phyloP scores from a whole-genome alignment of 169 alveolate genomes.

The Plasmodium cynomolgi region DNA sequence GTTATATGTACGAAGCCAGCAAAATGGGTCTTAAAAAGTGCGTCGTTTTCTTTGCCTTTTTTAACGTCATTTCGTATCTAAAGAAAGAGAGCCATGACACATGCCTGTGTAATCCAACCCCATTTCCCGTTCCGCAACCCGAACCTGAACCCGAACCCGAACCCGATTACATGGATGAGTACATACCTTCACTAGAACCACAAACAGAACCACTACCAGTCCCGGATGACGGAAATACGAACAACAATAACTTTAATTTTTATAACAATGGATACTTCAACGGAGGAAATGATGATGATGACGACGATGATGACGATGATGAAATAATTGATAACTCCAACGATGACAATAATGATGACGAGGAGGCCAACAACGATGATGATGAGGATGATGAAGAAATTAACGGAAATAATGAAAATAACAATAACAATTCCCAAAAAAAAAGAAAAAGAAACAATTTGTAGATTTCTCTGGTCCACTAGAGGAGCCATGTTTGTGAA shows the following conservation, averaged over 20 bases:
- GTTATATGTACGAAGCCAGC: neutral
- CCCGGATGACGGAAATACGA: constrained; percentile 50
- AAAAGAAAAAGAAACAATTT: constrained; percentile 1
- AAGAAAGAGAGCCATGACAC: constrained; percentile 1
- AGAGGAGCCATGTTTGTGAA: neutral
- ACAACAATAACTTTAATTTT: neutral
- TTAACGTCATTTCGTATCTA: neutral
- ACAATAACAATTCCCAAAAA: neutral
- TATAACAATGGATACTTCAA: neutral
- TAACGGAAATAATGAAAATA: neutral
- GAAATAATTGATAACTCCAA: constrained; percentile 4
- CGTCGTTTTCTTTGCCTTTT: constrained; percentile 2
- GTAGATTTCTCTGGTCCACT: neutral
- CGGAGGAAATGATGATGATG: constrained; percentile 11
- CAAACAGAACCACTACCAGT: neutral
- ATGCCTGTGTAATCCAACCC: neutral
- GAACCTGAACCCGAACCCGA: constrained; percentile 44
- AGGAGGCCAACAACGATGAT: neutral
- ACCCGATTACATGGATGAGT: constrained; percentile 7
- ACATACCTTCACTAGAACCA: neutral
- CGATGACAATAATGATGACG: constrained; percentile 2
- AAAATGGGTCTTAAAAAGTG: constrained; percentile 35
- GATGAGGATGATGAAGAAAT: constrained; percentile 12
- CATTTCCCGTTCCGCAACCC: constrained; percentile 12
- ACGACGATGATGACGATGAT: constrained; percentile 52